These are phyloP conservation scores for Aspergillus uvarum DNA, from an alignment of 2,329 filamentous ascomycete genomes.

Conservation along the genomic window DNA sequence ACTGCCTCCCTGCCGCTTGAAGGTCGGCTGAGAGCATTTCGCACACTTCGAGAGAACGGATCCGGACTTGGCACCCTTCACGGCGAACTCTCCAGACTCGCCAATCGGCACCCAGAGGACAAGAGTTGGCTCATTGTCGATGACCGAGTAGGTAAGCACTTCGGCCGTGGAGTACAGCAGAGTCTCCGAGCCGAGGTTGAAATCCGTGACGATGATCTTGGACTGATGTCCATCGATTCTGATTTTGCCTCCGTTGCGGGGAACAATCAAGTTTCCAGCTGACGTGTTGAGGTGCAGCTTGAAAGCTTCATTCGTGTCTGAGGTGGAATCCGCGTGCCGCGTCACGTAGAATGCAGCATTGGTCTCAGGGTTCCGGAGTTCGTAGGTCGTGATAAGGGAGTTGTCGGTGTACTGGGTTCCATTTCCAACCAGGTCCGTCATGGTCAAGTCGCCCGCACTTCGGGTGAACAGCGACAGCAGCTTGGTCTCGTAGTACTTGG, in stretches of 20 bases:
- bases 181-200: conserved; percentile 52
- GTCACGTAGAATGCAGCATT: conserved; percentile 60
- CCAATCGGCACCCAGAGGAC: conserved; percentile 56
- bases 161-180: conserved; percentile 59
- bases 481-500: conserved; percentile 65
- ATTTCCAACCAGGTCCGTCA: conserved; percentile 52
- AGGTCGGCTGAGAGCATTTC: conserved; percentile 44
- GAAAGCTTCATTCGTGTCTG: conserved; percentile 53
- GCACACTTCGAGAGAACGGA: conserved; percentile 41
- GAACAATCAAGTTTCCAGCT: conserved; percentile 54
- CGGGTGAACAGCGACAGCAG: conserved; percentile 61
- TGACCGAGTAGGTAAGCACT: conserved; percentile 52
- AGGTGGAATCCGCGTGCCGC: conserved; percentile 55
- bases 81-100: conserved; percentile 55
- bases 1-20: conserved; percentile 42
- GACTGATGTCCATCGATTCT: conserved; percentile 61
- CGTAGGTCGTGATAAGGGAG: conserved; percentile 52
- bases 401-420: conserved; percentile 55
- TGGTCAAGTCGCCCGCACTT: conserved; percentile 56
- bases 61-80: conserved; percentile 44
- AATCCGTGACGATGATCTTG: conserved; percentile 63
- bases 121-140: conserved; percentile 49
- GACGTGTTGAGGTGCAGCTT: conserved; percentile 58
- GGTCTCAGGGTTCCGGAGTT: conserved; percentile 60
- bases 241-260: conserved; percentile 50